Conservation (phyloP, 331 rosid species). For the Ulmus americana region DNA sequence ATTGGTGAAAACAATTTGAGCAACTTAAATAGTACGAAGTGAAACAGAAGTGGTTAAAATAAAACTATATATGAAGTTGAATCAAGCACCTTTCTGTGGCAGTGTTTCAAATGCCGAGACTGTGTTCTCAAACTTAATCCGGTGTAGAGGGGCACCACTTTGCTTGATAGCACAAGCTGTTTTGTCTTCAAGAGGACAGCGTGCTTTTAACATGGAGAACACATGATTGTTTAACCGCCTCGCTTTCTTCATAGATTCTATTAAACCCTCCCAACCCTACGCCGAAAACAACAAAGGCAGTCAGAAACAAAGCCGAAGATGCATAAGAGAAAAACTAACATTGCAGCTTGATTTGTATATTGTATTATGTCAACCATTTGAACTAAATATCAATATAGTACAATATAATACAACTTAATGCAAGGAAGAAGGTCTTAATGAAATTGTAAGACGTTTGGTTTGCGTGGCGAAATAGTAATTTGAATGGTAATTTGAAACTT, state of each 20-base stretch:
- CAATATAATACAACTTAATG: too few species aligned
- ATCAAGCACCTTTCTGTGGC: conserved; percentile 73
- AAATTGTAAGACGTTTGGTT: too few species aligned
- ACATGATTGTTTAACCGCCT: conserved; percentile 95
- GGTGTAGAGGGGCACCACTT: conserved; percentile 94
- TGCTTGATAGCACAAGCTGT: conserved; percentile 97
- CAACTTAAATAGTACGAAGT: not conserved
- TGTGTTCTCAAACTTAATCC: conserved; percentile 78
- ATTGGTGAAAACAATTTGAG: not conserved
- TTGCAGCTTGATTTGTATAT: not conserved
- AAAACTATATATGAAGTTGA: not conserved
- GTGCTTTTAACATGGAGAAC: conserved; percentile 93
- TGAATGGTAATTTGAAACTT: too few species aligned
- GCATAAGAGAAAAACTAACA: not conserved
- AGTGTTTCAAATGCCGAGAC: conserved; percentile 94
- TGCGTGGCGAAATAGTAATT: too few species aligned
- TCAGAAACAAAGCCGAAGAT: not conserved
- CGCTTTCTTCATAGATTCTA: conserved; percentile 94
- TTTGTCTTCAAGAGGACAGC: conserved; percentile 96
- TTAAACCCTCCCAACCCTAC: conserved; percentile 80
- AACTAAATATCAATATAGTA: too few species aligned
- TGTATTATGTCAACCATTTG: too few species aligned
- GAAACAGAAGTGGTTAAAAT: not conserved
- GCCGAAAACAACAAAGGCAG: conserved; percentile 10
- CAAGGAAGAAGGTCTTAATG: too few species aligned